Base-by-base conservation (phyloP, 192 early-diverging fungal genomes). In the Linnemannia schmuckeri region DNA sequence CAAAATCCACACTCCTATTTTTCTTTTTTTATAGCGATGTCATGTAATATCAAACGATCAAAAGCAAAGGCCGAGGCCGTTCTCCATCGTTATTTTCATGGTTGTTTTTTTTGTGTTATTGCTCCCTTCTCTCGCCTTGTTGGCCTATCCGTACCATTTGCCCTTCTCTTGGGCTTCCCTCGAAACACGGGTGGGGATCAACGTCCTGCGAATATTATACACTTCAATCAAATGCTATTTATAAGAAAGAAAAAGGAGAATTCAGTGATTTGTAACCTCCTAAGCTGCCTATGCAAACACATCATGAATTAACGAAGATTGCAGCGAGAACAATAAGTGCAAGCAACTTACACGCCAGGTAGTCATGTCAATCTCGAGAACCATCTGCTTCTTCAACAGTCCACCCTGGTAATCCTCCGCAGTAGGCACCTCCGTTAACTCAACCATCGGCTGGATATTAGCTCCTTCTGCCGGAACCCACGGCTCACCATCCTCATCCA, bases 301-400 rank as follows among this genome's bases (percentile, higher is more conserved):
- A 33, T 33, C 12, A 46, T 44, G 42, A 49, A 49, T 15, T 15
- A 13, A 47, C 9, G 18, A 33, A 76, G n/a, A 55, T 37, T 33
- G 33, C 24, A 75, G 9, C 24, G 40, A 22, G 41, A 22, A 15
- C 7, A 74, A 66, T 2, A 17, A 35, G 1, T 3, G 12, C 42
- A n/a, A 41, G 22, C 9, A 66, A 12, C 89, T 88, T 86, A 93
- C 93, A 78, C 92, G 89, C 95, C 96, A 97, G 3, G 89, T 92
- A 1, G 86, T 52, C 77, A 93, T 91, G 78, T 94, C 94, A 35
- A 96, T 88, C 52, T 93, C 90, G 87, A 97, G 93, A 12, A 97
- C 93, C 77, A 95, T 90, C 81, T 97, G 96, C 84, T 94, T 94
- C 81, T 96, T 96, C 18, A 89, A 82, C 20, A 95, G 76, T n/a